Evolutionary conservation across 306 rosid genomes (phyloP), one percentile per base, ranked within the genome.

Genomic region (Cicer judaicum): DNA sequence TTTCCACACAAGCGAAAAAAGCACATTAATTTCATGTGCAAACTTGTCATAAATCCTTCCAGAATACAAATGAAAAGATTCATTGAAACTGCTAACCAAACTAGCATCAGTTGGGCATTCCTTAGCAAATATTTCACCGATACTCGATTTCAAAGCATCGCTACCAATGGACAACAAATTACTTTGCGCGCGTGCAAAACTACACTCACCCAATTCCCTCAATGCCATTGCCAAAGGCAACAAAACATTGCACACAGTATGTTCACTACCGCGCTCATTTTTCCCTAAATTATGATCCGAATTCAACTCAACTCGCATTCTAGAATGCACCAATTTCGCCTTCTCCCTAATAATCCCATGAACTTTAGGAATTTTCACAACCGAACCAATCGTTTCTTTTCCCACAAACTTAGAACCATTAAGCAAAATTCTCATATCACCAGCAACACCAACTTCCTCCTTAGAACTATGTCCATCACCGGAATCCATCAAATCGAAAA

Each of bases 321-420:
- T 75, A 0, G 97, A 85, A 74, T 87, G 99, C 76, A 94, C 59
- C 40, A 44, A 75, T 75, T 89, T 92, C 41, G 68, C 87, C 18
- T 78, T 90, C 81, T 84, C 77, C 72, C 97, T 88, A 68, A 88
- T 21, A 56, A 80, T 57, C 11, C 87, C 97, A n/a, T 94, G 93
- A 77, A 82, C 66, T 55, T 84, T 82, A 7, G 88, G 86, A 74
- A 92, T 79, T 64, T 49, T 84, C 1, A 78, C 76, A 11, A 87
- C 82, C 0, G 85, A 80, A 10, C 47, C 84, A 44, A 39, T 49
- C 65, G 72, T 73, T 39, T 74, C 88, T 82, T 87, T 89, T 6
- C 98, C 98, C 8, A 90, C 91, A 77, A 87, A 47, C 79, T 90
- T 94, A 5, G 96, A 94, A 10, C 96, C 98, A 50, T 86, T 94